A percentile compares a stretch with the other conserved stretches of the same genome.
These are phyloP conservation scores for Coelastrella sp. DNA, from an alignment of 139 green algal genomes.

Conservation along the genomic window DNA sequence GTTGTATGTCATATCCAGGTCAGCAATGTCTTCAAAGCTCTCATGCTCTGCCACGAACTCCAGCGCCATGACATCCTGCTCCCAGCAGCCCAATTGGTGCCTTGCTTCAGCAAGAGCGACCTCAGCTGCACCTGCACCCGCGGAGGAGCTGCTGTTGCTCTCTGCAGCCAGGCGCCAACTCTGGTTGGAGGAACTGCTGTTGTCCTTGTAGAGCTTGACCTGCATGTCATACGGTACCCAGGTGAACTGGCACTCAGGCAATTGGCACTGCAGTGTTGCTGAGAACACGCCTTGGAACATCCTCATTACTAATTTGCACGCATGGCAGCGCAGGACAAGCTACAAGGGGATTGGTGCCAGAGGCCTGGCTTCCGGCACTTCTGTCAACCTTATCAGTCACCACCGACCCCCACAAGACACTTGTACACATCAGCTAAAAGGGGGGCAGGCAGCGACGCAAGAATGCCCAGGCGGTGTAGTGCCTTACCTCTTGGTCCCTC, in stretches of 20 bases:
- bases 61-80: conserved; percentile 33
- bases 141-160: neutral
- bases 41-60: conserved; percentile 28
- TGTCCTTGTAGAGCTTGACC: neutral
- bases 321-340: too few relatives aligned
- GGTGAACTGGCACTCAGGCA: too few relatives aligned
- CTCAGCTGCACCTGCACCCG: neutral
- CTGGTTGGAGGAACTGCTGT: neutral
- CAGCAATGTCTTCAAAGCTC: neutral
- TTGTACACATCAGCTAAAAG: too few relatives aligned
- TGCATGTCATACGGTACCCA: neutral
- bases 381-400: too few relatives aligned
- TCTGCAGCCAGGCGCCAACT: conserved; percentile 22
- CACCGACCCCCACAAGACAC: too few relatives aligned
- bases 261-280: too few relatives aligned
- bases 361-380: too few relatives aligned
- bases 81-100: conserved; percentile 25
- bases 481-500: neutral
- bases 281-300: too few relatives aligned
- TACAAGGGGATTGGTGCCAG: too few relatives aligned
- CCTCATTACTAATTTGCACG: too few relatives aligned
- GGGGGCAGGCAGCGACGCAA: too few relatives aligned
- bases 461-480: neutral
- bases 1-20: conserved; percentile 38
- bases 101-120: conserved; percentile 3